Base-by-base conservation (phyloP, 2,329 filamentous ascomycete species). In the Nectriaceae sp. region DNA sequence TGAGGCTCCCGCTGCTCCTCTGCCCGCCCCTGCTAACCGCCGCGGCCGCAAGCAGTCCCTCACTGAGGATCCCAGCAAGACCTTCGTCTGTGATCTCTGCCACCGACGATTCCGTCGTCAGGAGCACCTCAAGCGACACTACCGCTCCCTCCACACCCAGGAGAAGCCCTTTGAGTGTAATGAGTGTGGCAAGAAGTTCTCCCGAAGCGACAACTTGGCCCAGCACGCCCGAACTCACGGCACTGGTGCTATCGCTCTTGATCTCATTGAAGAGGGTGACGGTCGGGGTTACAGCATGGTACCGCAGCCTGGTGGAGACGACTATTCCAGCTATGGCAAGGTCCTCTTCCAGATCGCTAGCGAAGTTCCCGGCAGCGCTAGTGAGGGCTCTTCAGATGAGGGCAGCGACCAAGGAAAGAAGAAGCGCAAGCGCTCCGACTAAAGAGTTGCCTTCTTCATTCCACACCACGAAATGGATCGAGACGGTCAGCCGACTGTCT, bases 111-210 rank as follows among this genome's bases (percentile, higher is more conserved):
- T 99, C 87, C 89, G 94, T 54, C 90, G 94, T 54, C 94, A 99
- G 74, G 94, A 99, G 73, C 94, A 99, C 67, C 84, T 99, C 52
- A 99, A 99, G 85, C 89, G 94, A 55, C 94, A 99, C 78, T 96
- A 96, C 79, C 87, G 94, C 61, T 97, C 94, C 49, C 90, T 99
- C 40, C 94, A 99, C 79, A 99, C 94, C 1, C 88, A 96, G 67
- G 94, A 97, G 70, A 99, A 97, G 85, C 94, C 94, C 4, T 99
- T 97, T 65, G 90, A 96, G 75, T 99, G 94, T 79, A 83, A 85
- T 58, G 93, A 99, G 75, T 99, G 94, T 66, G 93, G 94, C 63
- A 99, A 99, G 87, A 97, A 96, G 79, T 99, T 97, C 76, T 97
- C 93, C 18, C 88, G 94, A 63, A 96, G 90, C 62, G 94, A 99